A percentile compares a stretch with the other conserved stretches of the same genome.
phyloP scores from a whole-genome alignment of 805 yeast species.

The Cyberlindnera samutprakarnensis region DNA sequence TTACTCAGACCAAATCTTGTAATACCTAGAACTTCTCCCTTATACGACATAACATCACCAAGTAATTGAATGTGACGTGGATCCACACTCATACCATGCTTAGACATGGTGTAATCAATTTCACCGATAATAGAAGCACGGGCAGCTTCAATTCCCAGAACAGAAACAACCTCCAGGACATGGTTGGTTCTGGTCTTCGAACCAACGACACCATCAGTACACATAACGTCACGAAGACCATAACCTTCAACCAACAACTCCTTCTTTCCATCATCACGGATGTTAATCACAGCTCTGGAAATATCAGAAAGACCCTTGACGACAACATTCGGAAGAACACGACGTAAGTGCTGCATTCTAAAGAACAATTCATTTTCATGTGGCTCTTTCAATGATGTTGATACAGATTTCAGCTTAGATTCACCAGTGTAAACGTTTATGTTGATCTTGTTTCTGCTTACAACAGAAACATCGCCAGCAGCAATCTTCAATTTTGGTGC shows the following conservation, averaged over 20 bases:
- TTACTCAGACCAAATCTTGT: constrained; percentile 97
- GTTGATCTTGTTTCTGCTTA: constrained; percentile 59
- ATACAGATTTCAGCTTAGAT: constrained; percentile 32
- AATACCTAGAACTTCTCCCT: constrained; percentile 97
- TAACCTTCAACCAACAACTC: constrained; percentile 97
- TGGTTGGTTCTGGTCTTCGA: constrained; percentile 85
- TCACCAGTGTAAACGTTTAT: constrained; percentile 47
- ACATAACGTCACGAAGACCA: constrained; percentile 93
- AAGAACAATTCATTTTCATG: constrained; percentile 56
- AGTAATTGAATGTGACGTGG: constrained; percentile 97
- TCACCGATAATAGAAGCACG: constrained; percentile 87
- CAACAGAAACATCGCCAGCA: constrained; percentile 59
- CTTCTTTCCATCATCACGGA: constrained; percentile 75
- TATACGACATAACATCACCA: constrained; percentile 98
- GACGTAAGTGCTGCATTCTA: constrained; percentile 82
- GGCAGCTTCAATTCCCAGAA: constrained; percentile 97
- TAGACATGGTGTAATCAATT: constrained; percentile 95
- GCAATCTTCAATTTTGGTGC: constrained; percentile 89
- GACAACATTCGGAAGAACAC: constrained; percentile 79
- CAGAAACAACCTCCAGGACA: constrained; percentile 79
- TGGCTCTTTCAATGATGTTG: constrained; percentile 33
- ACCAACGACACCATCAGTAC: constrained; percentile 94
- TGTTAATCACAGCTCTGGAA: constrained; percentile 93
- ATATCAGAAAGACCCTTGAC: constrained; percentile 92
- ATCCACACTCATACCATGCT: constrained; percentile 99